Conservation (phyloP, 345 rosid species). For the Citrus australasica region DNA sequence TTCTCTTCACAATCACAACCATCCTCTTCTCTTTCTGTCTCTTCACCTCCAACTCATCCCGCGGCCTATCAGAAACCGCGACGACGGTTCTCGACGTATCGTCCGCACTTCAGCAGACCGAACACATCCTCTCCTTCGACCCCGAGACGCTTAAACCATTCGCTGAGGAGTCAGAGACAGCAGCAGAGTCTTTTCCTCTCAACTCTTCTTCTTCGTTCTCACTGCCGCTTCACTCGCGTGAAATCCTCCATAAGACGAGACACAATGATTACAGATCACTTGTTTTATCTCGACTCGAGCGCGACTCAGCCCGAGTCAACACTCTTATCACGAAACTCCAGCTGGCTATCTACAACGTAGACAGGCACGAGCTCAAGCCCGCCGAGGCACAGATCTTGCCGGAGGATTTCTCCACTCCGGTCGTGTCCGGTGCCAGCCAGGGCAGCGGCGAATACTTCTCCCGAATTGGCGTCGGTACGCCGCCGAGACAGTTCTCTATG, state of each 20-base stretch:
- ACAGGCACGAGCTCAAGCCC: constrained; percentile 56
- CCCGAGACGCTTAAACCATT: constrained; percentile 22
- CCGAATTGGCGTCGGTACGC: constrained; percentile 71
- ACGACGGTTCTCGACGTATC: constrained; percentile 43
- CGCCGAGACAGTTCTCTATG: constrained; percentile 58
- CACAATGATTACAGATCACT: constrained; percentile 60
- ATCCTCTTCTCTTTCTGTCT: constrained; percentile 11
- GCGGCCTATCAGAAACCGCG: constrained; percentile 25
- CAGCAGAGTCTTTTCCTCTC: not conserved
- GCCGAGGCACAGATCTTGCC: constrained; percentile 33
- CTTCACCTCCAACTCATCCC: constrained; percentile 29
- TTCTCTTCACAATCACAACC: constrained; percentile 10
- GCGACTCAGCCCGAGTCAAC: constrained; percentile 70
- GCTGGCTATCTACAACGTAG: constrained; percentile 43
- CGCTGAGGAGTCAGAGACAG: not conserved
- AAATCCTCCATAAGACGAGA: constrained; percentile 34
- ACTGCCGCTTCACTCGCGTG: constrained; percentile 63
- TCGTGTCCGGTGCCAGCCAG: constrained; percentile 67
- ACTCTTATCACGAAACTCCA: constrained; percentile 38
- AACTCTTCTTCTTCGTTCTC: constrained; percentile 37
- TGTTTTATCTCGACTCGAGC: constrained; percentile 57
- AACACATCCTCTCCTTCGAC: constrained; percentile 39
- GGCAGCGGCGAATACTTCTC: constrained; percentile 98
- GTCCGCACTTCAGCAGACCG: constrained; percentile 49
- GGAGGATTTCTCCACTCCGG: constrained; percentile 58